Percentiles rank a stretch among this genome's conserved stretches.
phyloP scores from a whole-genome alignment of 495 filamentous ascomycete genomes.

The Melanomma pulvis-pyrius region DNA sequence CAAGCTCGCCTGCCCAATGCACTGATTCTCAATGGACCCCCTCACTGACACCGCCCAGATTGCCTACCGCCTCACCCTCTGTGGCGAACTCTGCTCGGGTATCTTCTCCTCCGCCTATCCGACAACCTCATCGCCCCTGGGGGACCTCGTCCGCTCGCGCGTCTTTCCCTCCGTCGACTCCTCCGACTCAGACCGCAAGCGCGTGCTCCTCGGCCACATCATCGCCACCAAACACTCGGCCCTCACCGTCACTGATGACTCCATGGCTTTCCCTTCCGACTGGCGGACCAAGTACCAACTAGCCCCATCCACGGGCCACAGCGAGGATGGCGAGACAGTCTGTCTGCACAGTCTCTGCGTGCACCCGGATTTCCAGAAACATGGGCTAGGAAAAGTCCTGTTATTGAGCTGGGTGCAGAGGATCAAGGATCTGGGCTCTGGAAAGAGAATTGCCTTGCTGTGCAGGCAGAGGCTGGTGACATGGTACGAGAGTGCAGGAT shows the following conservation, averaged over 20 bases:
- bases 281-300: slow-evolving; percentile 49
- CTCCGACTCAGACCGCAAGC: slow-evolving; percentile 53
- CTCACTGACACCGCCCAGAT: slow-evolving; percentile 57
- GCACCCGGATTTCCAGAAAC: slow-evolving; percentile 70
- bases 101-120: slow-evolving; percentile 63
- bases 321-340: slow-evolving; percentile 72
- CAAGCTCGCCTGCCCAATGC: neutral
- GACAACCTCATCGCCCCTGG: slow-evolving; percentile 52
- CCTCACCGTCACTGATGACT: slow-evolving; percentile 67
- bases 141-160: slow-evolving; percentile 42
- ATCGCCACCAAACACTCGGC: slow-evolving; percentile 70
- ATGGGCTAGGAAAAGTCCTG: slow-evolving; percentile 74
- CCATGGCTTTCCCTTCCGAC: slow-evolving; percentile 72
- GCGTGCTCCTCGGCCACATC: slow-evolving; percentile 78
- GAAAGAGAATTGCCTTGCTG: slow-evolving; percentile 74
- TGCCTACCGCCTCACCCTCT: slow-evolving; percentile 74
- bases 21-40: slow-evolving; percentile 21
- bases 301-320: slow-evolving; percentile 58
- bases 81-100: slow-evolving; percentile 79
- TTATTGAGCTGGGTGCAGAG: slow-evolving; percentile 76
- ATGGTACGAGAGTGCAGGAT: slow-evolving; percentile 80
- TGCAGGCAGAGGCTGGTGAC: slow-evolving; percentile 62
- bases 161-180: slow-evolving; percentile 49
- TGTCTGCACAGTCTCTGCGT: slow-evolving; percentile 83
- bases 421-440: slow-evolving; percentile 65